Conservation (phyloP, 2,329 filamentous ascomycete species). For the Aspergillus glaucus region DNA sequence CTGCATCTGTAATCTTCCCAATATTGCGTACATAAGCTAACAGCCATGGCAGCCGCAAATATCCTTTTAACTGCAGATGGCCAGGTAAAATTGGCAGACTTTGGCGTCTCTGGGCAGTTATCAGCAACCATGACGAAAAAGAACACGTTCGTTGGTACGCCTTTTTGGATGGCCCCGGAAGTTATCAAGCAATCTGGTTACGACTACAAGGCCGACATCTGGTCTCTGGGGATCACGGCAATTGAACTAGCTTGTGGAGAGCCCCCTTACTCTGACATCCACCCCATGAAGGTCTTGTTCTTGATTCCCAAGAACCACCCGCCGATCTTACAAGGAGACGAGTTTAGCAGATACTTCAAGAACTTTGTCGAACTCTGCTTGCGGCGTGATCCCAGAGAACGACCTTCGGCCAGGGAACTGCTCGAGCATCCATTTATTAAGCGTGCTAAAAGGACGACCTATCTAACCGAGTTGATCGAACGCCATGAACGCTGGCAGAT, state of each 20-base stretch:
- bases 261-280: constrained; percentile 90
- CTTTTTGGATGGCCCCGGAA: constrained; percentile 99
- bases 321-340: constrained; percentile 68
- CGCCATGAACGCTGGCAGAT: constrained; percentile 81
- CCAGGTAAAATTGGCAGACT: constrained; percentile 95
- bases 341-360: constrained; percentile 73
- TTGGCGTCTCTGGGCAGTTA: constrained; percentile 91
- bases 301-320: constrained; percentile 92
- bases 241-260: constrained; percentile 87
- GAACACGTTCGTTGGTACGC: constrained; percentile 96
- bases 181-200: constrained; percentile 98
- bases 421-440: constrained; percentile 86
- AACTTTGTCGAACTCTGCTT: constrained; percentile 80
- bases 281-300: constrained; percentile 97
- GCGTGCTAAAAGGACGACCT: constrained; percentile 90
- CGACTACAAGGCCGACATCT: constrained; percentile 96
- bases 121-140: constrained; percentile 99
- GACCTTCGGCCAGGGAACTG: constrained; percentile 79
- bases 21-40: constrained; percentile 8
- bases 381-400: constrained; percentile 79
- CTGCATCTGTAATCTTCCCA: neutral
- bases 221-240: constrained; percentile 92
- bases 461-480: constrained; percentile 92
- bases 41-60: constrained; percentile 66
- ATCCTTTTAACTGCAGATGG: constrained; percentile 82